Evolutionary conservation across 2,329 filamentous ascomycete species (phyloP).

Genomic region (Celoporthe dispersa): DNA sequence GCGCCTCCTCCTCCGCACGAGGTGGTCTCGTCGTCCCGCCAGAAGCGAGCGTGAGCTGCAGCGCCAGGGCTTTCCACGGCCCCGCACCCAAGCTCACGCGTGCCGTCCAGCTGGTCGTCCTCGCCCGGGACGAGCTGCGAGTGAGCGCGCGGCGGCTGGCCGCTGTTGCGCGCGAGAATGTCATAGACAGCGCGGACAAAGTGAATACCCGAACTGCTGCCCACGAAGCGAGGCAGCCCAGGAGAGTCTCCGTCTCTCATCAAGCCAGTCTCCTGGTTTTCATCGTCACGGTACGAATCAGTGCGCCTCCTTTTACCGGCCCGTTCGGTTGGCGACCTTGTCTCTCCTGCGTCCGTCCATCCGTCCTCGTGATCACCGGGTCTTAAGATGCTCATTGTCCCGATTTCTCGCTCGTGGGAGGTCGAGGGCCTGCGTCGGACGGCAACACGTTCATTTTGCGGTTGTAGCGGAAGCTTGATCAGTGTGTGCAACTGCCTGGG

Average conservation of each 20-base stretch:
- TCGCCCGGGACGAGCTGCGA: slow-evolving; percentile 57
- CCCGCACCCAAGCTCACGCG: slow-evolving; percentile 9
- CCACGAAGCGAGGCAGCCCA: slow-evolving; percentile 58
- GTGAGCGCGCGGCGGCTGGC: slow-evolving; percentile 31
- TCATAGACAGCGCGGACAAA: slow-evolving; percentile 61
- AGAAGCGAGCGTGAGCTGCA: slow-evolving; percentile 37
- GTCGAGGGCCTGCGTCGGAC: not conserved
- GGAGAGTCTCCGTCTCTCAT: slow-evolving; percentile 52
- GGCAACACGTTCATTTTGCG: not conserved
- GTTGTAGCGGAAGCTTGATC: not conserved
- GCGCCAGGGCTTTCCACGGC: slow-evolving; percentile 30
- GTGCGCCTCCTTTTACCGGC: slow-evolving; percentile 21
- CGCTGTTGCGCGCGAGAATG: slow-evolving; percentile 42
- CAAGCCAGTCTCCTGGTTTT: slow-evolving; percentile 40
- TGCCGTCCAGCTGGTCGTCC: slow-evolving; percentile 53
- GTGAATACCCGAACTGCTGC: slow-evolving; percentile 62
- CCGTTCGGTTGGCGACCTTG: slow-evolving; percentile 18
- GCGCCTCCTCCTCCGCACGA: slow-evolving; percentile 15
- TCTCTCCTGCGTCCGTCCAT: slow-evolving; percentile 9
- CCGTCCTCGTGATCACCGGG: slow-evolving; percentile 15
- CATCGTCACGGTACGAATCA: slow-evolving; percentile 13
- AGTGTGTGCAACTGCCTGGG: not conserved
- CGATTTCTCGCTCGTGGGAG: not conserved
- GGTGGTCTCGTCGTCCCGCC: slow-evolving; percentile 43
- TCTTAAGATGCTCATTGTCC: slow-evolving; percentile 19